Conservation (phyloP, 129 eudicot species). For the Artemisia annua region DNA sequence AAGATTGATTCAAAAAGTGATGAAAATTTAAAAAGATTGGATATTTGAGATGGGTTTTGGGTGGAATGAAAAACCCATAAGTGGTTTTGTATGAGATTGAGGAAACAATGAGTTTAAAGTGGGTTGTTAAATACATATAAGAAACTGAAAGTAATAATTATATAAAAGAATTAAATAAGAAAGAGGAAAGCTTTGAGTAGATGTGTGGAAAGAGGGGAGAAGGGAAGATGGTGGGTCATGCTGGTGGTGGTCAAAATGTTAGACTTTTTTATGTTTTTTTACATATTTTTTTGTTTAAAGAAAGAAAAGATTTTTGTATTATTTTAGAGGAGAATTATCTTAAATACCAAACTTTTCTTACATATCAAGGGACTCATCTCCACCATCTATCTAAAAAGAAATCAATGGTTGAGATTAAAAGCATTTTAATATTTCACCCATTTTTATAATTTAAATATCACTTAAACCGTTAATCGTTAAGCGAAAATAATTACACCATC, state of each 20-base stretch:
- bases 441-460: too few species aligned
- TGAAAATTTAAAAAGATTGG: constrained; percentile 9
- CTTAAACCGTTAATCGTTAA: too few species aligned
- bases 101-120: constrained; percentile 30
- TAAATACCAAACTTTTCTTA: too few species aligned
- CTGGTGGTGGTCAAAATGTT: constrained; percentile 45
- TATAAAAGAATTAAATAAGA: constrained; percentile 17
- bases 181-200: constrained; percentile 61
- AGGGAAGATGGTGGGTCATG: constrained; percentile 28
- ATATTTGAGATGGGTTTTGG: constrained; percentile 28
- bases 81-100: constrained; percentile 15
- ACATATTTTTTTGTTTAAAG: too few species aligned
- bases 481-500: too few species aligned
- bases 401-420: too few species aligned
- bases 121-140: constrained; percentile 22
- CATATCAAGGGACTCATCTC: too few species aligned
- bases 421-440: too few species aligned
- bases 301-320: too few species aligned
- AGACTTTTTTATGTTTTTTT: constrained; percentile 31
- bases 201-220: constrained; percentile 72
- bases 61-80: constrained; percentile 19
- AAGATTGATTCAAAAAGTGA: background rate
- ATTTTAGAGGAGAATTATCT: too few species aligned
- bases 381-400: too few species aligned
- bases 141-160: constrained; percentile 22